Percentiles rank a stretch among this genome's conserved stretches.
phyloP scores from a whole-genome alignment of 225 moss, liverwort and hornwort species.

The Polytrichum formosum region DNA sequence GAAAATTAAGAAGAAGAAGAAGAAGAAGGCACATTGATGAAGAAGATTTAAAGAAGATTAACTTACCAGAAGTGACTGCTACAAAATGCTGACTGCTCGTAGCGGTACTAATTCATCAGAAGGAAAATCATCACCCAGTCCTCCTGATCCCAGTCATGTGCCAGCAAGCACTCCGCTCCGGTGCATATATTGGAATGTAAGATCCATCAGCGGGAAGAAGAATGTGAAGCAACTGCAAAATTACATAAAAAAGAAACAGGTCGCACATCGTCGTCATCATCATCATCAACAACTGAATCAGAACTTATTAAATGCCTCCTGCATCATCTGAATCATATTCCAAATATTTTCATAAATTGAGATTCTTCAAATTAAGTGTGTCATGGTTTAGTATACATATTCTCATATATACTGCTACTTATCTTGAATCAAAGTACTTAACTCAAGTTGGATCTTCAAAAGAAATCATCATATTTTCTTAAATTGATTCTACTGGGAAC shows the following conservation, averaged over 20 bases:
- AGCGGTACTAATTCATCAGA: background rate
- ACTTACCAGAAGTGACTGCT: too few species aligned
- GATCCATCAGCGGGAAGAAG: conserved; percentile 60
- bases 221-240: conserved; percentile 44
- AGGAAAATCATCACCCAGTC: background rate
- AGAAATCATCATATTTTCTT: too few species aligned
- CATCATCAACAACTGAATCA: background rate
- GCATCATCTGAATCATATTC: background rate
- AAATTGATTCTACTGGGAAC: background rate
- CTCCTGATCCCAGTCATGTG: background rate
- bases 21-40: background rate
- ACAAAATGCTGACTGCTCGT: too few species aligned
- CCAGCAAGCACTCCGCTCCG: conserved; percentile 16
- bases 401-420: background rate
- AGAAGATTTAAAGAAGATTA: too few species aligned
- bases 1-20: background rate
- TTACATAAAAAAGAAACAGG: conserved; percentile 43
- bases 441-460: too few species aligned
- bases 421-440: background rate
- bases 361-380: background rate
- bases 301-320: background rate
- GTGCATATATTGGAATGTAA: conserved; percentile 60
- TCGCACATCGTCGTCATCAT: background rate
- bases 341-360: background rate
- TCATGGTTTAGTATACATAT: background rate